Evolutionary conservation across 2,329 filamentous ascomycete genomes (phyloP).

Genomic region (Graphilbum sp.): DNA sequence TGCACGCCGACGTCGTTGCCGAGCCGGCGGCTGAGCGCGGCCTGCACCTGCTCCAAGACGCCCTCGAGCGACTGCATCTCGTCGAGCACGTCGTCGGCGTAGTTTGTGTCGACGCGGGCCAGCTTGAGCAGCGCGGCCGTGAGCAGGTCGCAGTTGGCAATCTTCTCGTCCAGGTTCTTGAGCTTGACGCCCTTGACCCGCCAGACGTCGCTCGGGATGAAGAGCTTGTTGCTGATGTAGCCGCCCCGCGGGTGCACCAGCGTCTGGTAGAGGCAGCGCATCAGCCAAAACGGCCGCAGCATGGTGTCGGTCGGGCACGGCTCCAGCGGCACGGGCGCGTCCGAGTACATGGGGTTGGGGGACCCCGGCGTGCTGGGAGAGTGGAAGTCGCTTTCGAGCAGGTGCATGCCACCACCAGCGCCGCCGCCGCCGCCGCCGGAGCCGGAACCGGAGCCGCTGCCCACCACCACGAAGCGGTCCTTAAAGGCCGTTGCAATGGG

Average conservation of each 20-base stretch:
- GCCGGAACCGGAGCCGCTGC: constrained; percentile 42
- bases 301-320: constrained; percentile 80
- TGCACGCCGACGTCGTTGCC: constrained; percentile 87
- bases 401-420: constrained; percentile 60
- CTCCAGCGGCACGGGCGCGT: constrained; percentile 66
- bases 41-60: constrained; percentile 74
- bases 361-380: constrained; percentile 44
- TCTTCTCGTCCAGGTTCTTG: constrained; percentile 83
- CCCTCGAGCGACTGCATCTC: constrained; percentile 85
- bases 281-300: constrained; percentile 93
- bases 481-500: constrained; percentile 47
- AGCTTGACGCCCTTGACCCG: constrained; percentile 85
- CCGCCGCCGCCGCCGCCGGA: too few species aligned
- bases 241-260: constrained; percentile 82
- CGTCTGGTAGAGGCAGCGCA: constrained; percentile 87
- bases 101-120: constrained; percentile 66
- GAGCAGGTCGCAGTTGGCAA: constrained; percentile 76
- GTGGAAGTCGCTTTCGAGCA: constrained; percentile 76
- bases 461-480: constrained; percentile 34
- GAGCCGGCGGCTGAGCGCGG: constrained; percentile 60
- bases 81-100: constrained; percentile 81
- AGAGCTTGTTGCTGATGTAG: constrained; percentile 81
- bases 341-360: constrained; percentile 42
- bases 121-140: constrained; percentile 80
- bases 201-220: constrained; percentile 88